Conservation (phyloP, 2,329 filamentous ascomycete species). For the Penicillium crustosum region DNA sequence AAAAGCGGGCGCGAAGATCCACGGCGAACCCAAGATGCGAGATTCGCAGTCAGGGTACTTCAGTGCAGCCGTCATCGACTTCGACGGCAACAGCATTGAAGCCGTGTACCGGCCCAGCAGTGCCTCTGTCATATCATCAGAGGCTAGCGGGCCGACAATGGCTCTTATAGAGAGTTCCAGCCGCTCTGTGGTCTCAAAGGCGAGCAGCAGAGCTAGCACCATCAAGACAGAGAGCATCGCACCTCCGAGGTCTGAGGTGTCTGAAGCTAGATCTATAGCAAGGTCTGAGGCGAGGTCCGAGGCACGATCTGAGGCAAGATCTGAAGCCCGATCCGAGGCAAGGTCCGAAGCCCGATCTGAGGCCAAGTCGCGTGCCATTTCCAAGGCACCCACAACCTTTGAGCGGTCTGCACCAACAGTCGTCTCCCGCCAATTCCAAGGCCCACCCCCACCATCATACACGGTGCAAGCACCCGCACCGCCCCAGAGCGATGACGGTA, state of each 20-base stretch:
- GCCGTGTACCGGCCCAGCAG: conserved; percentile 60
- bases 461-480: conserved; percentile 25
- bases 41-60: conserved; percentile 57
- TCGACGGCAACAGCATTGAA: conserved; percentile 82
- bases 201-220: conserved; percentile 28
- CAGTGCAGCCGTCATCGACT: conserved; percentile 67
- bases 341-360: background rate
- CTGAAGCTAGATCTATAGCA: background rate
- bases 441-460: conserved; percentile 26
- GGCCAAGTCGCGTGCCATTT: conserved; percentile 27
- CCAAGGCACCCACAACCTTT: conserved; percentile 28
- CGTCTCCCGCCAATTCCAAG: conserved; percentile 24
- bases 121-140: conserved; percentile 30
- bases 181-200: conserved; percentile 40
- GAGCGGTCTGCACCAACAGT: conserved; percentile 25
- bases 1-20: conserved; percentile 61
- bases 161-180: conserved; percentile 37
- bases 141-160: conserved; percentile 33
- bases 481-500: conserved; percentile 42
- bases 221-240: conserved; percentile 34
- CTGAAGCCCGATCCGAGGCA: background rate
- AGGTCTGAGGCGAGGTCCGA: background rate
- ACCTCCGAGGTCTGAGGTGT: conserved; percentile 28
- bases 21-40: conserved; percentile 56
- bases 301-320: background rate